Base-by-base conservation (phyloP, 306 rosid species). In the Dryas octopetala region DNA sequence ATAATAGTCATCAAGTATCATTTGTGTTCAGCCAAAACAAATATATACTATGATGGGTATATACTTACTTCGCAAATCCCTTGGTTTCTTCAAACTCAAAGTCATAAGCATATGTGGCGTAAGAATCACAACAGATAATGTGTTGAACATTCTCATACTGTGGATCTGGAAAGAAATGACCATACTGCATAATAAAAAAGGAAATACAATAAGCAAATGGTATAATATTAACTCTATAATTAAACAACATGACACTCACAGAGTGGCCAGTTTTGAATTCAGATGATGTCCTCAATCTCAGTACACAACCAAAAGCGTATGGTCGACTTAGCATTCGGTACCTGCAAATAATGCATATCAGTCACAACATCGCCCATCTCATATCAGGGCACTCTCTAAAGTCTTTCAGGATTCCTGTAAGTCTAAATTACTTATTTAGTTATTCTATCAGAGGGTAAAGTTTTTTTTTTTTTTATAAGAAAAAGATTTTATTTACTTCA, bases 91-190 rank as follows among this genome's bases (percentile, higher is more conserved):
- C 96, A 73, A 94, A 94, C 84, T 90, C 96, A 64, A 91, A 94
- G 87, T 91, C 98, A 69, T 94, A 94, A 54, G 96, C 93, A 86
- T 94, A 94, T 74, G 98, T 94, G 73, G 95, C 98, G 75, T 88
- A 90, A 57, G 98, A 94, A 89, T 91, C 98, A 55, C 98, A 94
- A 77, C 98, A 94, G 73, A 94, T 94, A 67, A 94, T 80, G 76
- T 94, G 98, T 78, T 94, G 98, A 79, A 94, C 98, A 83, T 94
- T 90, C 81, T 94, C 97, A 82, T 94, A 94, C 82, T 91, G 97
- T 58, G 98, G 98, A 84, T 94, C 98, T 49, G 98, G 97, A 85
- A 94, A 91, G 86, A 94, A 94, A 89, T 94, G 98, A 67, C 98
- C 98, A 82, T 88, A 94, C 98, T 94, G 97, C 97, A 86, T 60